Conservation (phyloP, 2,329 filamentous ascomycete genomes). For the Alternaria panax region DNA sequence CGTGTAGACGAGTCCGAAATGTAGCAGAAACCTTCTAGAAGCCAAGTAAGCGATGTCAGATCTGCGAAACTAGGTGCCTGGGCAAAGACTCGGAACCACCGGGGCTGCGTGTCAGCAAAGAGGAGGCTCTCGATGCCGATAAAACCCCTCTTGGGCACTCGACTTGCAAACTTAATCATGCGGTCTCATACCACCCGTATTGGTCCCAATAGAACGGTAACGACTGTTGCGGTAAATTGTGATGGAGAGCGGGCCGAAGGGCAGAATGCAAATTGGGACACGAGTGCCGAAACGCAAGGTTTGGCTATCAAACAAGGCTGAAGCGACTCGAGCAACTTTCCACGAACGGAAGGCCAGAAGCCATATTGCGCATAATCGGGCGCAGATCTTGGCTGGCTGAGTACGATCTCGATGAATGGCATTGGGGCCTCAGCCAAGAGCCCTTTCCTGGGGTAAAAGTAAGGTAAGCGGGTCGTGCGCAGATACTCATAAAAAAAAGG, state of each 20-base stretch:
- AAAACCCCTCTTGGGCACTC: not conserved
- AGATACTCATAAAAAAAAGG: not conserved
- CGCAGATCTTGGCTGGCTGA: not conserved
- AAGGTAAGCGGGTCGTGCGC: conserved; percentile 13
- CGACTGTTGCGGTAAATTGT: not conserved
- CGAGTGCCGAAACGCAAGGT: conserved; percentile 1
- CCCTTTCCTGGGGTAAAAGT: conserved; percentile 17
- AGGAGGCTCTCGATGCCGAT: not conserved
- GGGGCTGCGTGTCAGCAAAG: conserved; percentile 3
- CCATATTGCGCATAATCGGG: conserved; percentile 13
- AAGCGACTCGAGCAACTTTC: not conserved
- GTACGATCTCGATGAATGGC: not conserved
- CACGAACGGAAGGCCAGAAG: conserved; percentile 8
- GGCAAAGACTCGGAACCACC: not conserved
- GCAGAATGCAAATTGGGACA: not conserved
- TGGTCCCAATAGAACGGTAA: not conserved
- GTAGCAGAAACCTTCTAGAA: conserved; percentile 10
- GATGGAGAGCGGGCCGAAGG: conserved; percentile 5
- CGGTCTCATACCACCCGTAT: not conserved
- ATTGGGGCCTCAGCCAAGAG: conserved; percentile 4
- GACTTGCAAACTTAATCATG: not conserved
- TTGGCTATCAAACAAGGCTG: not conserved
- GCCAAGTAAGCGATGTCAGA: conserved; percentile 5
- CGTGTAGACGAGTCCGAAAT: not conserved
- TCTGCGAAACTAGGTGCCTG: conserved; percentile 2